Conservation (phyloP, 2,329 filamentous ascomycete genomes). For the Capronia americana region DNA sequence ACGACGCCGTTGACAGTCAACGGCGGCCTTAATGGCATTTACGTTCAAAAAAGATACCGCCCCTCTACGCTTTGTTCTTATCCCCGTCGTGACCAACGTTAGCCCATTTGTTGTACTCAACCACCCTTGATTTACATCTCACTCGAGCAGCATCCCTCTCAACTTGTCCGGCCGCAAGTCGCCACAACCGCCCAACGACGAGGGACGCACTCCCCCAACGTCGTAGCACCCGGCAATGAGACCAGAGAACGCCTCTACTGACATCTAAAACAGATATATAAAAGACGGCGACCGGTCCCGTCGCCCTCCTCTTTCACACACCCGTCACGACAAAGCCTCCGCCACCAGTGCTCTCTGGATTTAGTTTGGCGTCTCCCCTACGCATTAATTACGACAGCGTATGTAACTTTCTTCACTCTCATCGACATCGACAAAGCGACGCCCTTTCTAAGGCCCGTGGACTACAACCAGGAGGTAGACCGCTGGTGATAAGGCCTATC, state of each 20-base stretch:
- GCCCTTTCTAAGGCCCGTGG: too few species aligned
- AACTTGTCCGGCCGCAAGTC: neutral
- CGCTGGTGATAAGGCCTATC: too few species aligned
- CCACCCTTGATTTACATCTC: neutral
- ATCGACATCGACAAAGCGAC: too few species aligned
- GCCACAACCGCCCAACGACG: neutral
- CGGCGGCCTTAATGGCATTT: constrained; percentile 1
- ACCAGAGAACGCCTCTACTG: neutral
- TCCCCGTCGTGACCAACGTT: neutral
- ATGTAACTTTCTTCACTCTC: too few species aligned
- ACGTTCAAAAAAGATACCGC: neutral
- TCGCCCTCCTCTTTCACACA: neutral
- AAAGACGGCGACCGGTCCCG: neutral
- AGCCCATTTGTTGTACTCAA: neutral
- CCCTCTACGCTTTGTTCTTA: neutral
- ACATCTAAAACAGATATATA: neutral
- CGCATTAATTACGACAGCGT: too few species aligned
- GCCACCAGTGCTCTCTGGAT: neutral
- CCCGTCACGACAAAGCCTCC: neutral
- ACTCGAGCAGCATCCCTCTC: neutral
- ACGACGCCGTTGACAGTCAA: neutral
- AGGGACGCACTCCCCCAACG: neutral
- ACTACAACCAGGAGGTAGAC: too few species aligned
- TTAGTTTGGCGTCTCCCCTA: neutral
- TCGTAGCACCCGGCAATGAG: neutral